Evolutionary conservation across 176 grass and related monocot species (phyloP), one percentile per base, ranked within the genome.

Genomic region (Ensete glaucum): DNA sequence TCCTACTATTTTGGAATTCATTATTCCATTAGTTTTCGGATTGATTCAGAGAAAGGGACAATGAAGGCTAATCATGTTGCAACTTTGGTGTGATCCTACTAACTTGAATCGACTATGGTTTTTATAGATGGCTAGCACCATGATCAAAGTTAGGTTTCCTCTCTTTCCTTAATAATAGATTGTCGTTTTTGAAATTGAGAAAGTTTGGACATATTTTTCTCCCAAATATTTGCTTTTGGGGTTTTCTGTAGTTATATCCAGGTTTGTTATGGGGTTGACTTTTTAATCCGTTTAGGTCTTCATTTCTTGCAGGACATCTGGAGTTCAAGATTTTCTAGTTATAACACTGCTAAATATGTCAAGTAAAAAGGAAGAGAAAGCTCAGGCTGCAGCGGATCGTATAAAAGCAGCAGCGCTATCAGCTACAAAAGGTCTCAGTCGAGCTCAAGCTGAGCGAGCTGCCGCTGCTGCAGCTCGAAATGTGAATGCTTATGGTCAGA

Each of bases 401-500:
- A 88, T 92, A 64, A 92, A 92, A 79, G 83, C 87, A 7, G 83
- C 84, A 0, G 79, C 85, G 0, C 71, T 92, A 24, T 79, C 87
- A 29, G 89, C 85, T 62, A 89, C 85, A 13, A 88, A 96, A 71
- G 90, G 87, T 66, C 80, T 96, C 60, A 96, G 87, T 76, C 84
- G 89, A 25, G 83, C 63, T 87, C 87, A 96, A 82, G 93, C 90
- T 53, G 90, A 90, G 79, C 77, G 82, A 15, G 82, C 85, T 23
- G 85, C 90, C 2, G 25, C 87, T 1, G 87, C 81, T 62, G 90
- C 85, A 12, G 77, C 85, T n/a, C 67, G 82, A 54, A 92, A 90
- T 85, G 85, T 88, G 29, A 96, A 96, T 86, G 87, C 93, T 17
- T 90, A 92, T 81, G 87, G 83, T 5, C 81, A 90, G 81, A 96